Base-by-base conservation (phyloP, 2,329 filamentous ascomycete genomes). In the Neonectria hederae region DNA sequence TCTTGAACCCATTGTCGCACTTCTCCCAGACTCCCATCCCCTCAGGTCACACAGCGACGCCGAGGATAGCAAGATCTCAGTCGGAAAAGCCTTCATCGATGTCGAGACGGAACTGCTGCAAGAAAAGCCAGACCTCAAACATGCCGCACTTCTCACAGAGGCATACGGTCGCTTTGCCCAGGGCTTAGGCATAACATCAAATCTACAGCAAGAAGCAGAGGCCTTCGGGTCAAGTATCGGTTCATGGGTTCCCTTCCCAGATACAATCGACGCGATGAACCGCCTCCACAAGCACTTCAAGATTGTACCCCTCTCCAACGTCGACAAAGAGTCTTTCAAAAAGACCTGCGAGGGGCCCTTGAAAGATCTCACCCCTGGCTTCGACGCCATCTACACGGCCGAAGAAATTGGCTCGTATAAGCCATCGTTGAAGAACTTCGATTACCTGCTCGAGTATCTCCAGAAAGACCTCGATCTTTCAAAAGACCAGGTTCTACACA, bases 381-480 rank as follows among this genome's bases (percentile, higher is more conserved):
- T 93, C 71, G 89, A 91, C 70, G 83, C 84, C 13, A 81, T 92
- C 24, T 87, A 90, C 76, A 92, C 90, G 2, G 91, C 91, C 2
- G 82, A 93, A 77, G 86, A 91, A 48, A 87, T 93, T 57, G 90
- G 91, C 1, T 83, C 81, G 7, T 94, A 93, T 76, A 94, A 94
- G 80, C 92, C 92, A 0, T 79, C 86, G 65, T 74, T 78, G 40
- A 75, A 75, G 28, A 93, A 92, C 71, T 94, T 94, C 68, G 81
- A 86, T 60, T 90, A 90, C 72, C 79, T 93, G 77, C 79, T 92
- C 14, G 74, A 76, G 14, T 80, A 84, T 35, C 83, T 86, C 19
- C 66, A 84, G 71, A 70, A 76, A 3, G 83, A 87, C 6, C 84
- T 90, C 55, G 88, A 85, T 0, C 75, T 92, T 0, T 72, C 76